Conservation (phyloP, 2,329 filamentous ascomycete genomes). For the Curvularia sp. region DNA sequence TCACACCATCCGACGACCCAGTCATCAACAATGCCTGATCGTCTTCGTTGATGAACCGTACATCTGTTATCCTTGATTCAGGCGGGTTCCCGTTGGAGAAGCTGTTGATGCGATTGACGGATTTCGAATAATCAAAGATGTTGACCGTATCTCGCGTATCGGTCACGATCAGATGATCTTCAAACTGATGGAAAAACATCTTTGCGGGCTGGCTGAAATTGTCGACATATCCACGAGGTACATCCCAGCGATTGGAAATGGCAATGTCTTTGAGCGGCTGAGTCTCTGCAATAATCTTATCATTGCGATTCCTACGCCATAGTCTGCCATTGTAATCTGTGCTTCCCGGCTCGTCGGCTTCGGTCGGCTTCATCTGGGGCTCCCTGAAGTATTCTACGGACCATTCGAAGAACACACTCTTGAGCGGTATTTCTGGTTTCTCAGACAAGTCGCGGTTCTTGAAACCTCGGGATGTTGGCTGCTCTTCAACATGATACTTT, state of each 20-base stretch:
- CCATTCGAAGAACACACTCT: slow-evolving; percentile 90
- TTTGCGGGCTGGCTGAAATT: slow-evolving; percentile 89
- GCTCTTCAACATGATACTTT: slow-evolving; percentile 73
- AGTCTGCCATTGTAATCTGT: slow-evolving; percentile 94
- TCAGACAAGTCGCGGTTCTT: slow-evolving; percentile 66
- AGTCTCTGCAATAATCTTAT: slow-evolving; percentile 88
- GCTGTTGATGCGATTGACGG: slow-evolving; percentile 74
- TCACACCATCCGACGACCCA: slow-evolving; percentile 91
- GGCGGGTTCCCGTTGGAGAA: slow-evolving; percentile 95
- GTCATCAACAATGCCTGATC: slow-evolving; percentile 95
- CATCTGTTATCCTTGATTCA: slow-evolving; percentile 90
- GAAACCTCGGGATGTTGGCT: slow-evolving; percentile 81
- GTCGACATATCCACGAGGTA: slow-evolving; percentile 81
- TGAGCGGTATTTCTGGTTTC: slow-evolving; percentile 73
- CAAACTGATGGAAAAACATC: slow-evolving; percentile 97
- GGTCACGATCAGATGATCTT: slow-evolving; percentile 91
- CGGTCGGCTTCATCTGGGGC: slow-evolving; percentile 95
- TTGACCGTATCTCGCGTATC: slow-evolving; percentile 90
- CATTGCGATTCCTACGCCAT: slow-evolving; percentile 91
- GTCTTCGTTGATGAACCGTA: slow-evolving; percentile 98
- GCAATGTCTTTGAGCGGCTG: slow-evolving; percentile 92
- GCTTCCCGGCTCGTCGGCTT: slow-evolving; percentile 94
- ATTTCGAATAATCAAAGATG: slow-evolving; percentile 76
- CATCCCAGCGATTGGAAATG: slow-evolving; percentile 85
- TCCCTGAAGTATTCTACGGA: slow-evolving; percentile 97